Percentiles rank a stretch among this genome's conserved stretches.
phyloP scores from a whole-genome alignment of 2,329 filamentous ascomycete genomes.

The Penicillium hordei region DNA sequence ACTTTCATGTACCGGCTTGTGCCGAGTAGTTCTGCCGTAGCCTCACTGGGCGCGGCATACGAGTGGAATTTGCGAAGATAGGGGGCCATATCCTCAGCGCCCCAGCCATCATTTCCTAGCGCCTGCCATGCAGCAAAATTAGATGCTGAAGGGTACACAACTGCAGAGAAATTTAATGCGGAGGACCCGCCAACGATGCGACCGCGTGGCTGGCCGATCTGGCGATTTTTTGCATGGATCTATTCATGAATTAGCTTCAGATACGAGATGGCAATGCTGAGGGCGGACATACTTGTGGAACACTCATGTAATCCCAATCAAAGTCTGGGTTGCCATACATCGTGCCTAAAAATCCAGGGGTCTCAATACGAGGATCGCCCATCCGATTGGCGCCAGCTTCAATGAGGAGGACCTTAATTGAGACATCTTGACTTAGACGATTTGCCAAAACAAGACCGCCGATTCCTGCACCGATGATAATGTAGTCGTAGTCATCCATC shows the following conservation, averaged over 20 bases:
- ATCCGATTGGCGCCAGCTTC: conserved; percentile 29
- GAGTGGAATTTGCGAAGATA: conserved; percentile 51
- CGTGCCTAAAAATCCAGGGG: conserved; percentile 20
- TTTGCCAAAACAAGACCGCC: conserved; percentile 35
- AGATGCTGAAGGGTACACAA: conserved; percentile 25
- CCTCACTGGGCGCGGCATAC: conserved; percentile 29
- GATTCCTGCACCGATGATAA: conserved; percentile 35
- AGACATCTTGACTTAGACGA: conserved; percentile 31
- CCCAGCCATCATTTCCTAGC: conserved; percentile 49
- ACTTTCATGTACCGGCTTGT: conserved; percentile 19
- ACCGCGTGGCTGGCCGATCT: conserved; percentile 47
- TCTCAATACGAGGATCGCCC: conserved; percentile 24
- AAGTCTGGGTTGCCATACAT: conserved; percentile 25
- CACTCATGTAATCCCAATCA: conserved; percentile 29
- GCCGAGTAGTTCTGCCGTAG: conserved; percentile 11
- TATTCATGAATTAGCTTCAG: conserved; percentile 1
- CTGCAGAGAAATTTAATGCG: conserved; percentile 44
- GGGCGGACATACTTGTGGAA: conserved; percentile 23
- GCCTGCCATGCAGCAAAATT: conserved; percentile 49
- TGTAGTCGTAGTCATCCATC: conserved; percentile 27
- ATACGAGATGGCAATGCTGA: background rate
- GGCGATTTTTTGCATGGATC: conserved; percentile 39
- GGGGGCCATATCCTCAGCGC: conserved; percentile 46
- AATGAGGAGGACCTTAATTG: conserved; percentile 28
- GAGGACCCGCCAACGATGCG: conserved; percentile 53